Base-by-base conservation (phyloP, 1,139 yeast genomes). In the Lodderomyces orthopsilosis region DNA sequence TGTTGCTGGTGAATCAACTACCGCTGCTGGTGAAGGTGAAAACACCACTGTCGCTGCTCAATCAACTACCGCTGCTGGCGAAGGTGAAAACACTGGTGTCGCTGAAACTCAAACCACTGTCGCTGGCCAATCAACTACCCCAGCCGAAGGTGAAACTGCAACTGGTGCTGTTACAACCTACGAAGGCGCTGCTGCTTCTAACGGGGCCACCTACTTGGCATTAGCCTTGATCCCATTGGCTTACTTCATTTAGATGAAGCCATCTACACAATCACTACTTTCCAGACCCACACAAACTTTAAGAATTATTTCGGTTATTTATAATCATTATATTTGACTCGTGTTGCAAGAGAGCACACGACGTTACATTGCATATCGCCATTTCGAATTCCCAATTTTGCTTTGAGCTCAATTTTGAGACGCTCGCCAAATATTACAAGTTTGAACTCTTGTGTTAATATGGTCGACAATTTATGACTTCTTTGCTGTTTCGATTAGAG, bases 211-310 rank as follows among this genome's bases (percentile, higher is more conserved):
- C 40, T 41, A 57, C 48, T 50, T 59, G 35, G 65, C 64, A 41
- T 45, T 60, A 43, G 53, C 58, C 42, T 59, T 61, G 43, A 48
- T 61, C 37, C 65, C 66, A 46, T 56, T 62, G 41, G 65, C 62
- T 46, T 59, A 59, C 58, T 54, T 61, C 35, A 36, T 52, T 18
- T 52, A 52, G 47, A 17, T 40, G 46, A 23, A 26, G 17, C 18
- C 40, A 21, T 24, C 37, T 34, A 35, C 35, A 14, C 35, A n/a
- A n/a, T n/a, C n/a, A n/a, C n/a, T n/a, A 36, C 19, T 13, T 6
- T 12, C 17, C 15, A 14, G 10, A 37, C 27, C 8, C 32, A 17
- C 9, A 30, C 23, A 22, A 35, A 30, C 28, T 14, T 35, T 45
- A 3, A n/a, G 9, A 13, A 28, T 38, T 14, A n/a, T 30, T 56